Percentiles rank a stretch among this genome's conserved stretches.
These are phyloP conservation scores for Astrephomene gubernaculifera DNA, from an alignment of 139 green algal species.

Conservation along the genomic window DNA sequence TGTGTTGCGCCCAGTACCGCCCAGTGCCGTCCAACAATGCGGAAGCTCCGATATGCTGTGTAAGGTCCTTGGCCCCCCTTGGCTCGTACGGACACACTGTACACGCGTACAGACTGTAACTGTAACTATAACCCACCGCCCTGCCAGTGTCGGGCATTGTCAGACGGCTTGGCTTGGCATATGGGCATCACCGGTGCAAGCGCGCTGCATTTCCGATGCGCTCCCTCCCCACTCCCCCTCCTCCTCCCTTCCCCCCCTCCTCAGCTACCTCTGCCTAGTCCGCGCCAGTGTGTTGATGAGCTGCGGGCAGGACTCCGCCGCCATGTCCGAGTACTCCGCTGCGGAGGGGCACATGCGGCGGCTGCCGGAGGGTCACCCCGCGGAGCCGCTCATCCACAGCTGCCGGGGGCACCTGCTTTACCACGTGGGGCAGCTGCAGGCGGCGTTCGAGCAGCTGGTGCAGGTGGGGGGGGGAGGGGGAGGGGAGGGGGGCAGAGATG, in stretches of 20 bases:
- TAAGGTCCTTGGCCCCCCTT: too few relatives aligned
- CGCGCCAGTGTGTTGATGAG: constrained; percentile 53
- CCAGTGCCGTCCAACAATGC: too few relatives aligned
- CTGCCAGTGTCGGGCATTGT: too few relatives aligned
- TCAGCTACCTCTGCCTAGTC: constrained; percentile 50
- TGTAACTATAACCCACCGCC: too few relatives aligned
- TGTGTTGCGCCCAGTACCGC: too few relatives aligned
- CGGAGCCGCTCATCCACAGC: constrained; percentile 53
- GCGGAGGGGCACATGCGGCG: constrained; percentile 24
- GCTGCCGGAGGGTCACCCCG: constrained; percentile 49
- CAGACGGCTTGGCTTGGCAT: too few relatives aligned
- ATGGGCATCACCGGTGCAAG: too few relatives aligned
- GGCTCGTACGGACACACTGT: too few relatives aligned
- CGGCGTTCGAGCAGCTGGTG: constrained; percentile 59
- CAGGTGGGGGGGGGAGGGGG: constrained; percentile 33
- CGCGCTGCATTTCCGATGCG: too few relatives aligned
- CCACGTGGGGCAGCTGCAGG: constrained; percentile 45
- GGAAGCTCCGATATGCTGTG: too few relatives aligned
- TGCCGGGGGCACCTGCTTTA: constrained; percentile 51
- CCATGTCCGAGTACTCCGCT: constrained; percentile 26
- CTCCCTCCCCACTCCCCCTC: too few relatives aligned
- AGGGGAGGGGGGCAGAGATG: background rate
- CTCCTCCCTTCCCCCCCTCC: background rate
- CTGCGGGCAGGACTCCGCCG: constrained; percentile 40
- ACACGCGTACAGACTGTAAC: too few relatives aligned